Evolutionary conservation across 352 stramenopile genomes (phyloP), one percentile per base, ranked within the genome.

Genomic region (Globisporangium echinulatum): DNA sequence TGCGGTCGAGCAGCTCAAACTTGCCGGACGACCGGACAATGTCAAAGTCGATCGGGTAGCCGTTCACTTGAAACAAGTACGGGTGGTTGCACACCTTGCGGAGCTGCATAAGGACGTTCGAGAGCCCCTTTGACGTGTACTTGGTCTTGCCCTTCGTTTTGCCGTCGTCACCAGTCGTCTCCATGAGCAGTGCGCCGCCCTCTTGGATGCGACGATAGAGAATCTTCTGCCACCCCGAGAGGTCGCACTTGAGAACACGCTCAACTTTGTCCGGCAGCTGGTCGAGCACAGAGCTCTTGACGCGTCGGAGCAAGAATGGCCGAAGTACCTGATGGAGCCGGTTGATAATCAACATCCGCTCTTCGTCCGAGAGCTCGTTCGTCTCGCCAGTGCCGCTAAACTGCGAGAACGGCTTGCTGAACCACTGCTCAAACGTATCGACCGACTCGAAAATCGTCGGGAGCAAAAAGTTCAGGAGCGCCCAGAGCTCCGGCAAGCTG

Each of bases 1-100:
- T 98, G n/a, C 95, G 88, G 68, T 99, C 96, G 48, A 99, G 75
- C 11, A 99, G 72, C 43, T 97, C 90, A 57, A 99, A 97, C 71
- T 99, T 99, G 42, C 87, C 87, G 0, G 79, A 87, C 4, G 78
- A 91, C 5, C 85, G 85, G 40, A 96, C 72, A 53, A 96, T 90
- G 52, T 92, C 82, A 40, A 93, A 92, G 61, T 93, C 83, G 46
- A 94, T 85, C 37, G 85, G 84, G 56, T 94, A 94, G 1, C 81
- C 84, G 52, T 96, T 90, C 14, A 72, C 70, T 58, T 92, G 82
- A 61, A 96, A 94, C 48, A 96, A 69, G 58, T 94, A 95, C 42
- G 87, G 87, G 62, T 96, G 87, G 60, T 96, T 96, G 62, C 87
- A 96, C 51, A 93, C 83, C 60, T 96, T 96, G 33, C 87, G 82